These are phyloP conservation scores for Lablab purpureus DNA, from an alignment of 306 rosid species.

Conservation along the genomic window DNA sequence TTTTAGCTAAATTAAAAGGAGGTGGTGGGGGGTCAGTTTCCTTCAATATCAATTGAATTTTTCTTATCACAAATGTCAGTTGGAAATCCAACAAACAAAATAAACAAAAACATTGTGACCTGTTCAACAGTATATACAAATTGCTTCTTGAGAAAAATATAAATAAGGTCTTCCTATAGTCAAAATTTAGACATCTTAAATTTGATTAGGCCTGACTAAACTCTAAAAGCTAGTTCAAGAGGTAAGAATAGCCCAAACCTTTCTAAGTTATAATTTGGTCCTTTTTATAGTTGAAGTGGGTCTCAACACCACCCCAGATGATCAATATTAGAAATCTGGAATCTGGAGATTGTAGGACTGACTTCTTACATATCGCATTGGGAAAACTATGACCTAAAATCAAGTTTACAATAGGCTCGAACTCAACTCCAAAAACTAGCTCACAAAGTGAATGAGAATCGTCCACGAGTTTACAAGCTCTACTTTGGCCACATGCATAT, in stretches of 20 bases:
- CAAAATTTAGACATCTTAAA: not conserved
- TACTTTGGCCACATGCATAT: not conserved
- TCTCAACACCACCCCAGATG: not conserved
- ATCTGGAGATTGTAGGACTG: not conserved
- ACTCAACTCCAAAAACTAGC: not conserved
- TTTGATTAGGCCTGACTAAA: not conserved
- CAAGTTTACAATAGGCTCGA: not conserved
- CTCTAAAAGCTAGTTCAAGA: not conserved
- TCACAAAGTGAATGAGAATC: not conserved
- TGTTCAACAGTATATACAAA: constrained; percentile 22
- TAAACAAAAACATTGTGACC: constrained; percentile 3
- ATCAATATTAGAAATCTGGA: not conserved
- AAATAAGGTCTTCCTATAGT: constrained; percentile 18
- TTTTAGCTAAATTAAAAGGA: constrained; percentile 29
- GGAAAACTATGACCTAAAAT: not conserved
- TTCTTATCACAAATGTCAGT: not conserved
- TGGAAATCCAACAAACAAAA: constrained; percentile 30
- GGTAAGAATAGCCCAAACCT: not conserved
- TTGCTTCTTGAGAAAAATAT: constrained; percentile 16
- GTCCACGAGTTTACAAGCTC: not conserved
- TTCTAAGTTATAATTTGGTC: not conserved
- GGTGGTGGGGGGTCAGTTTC: not conserved
- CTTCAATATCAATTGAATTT: not conserved
- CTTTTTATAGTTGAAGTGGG: not conserved
- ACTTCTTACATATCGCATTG: not conserved